These are phyloP conservation scores for Phallus indusiatus DNA, from an alignment of 768 basidiomycete genomes.

Conservation along the genomic window DNA sequence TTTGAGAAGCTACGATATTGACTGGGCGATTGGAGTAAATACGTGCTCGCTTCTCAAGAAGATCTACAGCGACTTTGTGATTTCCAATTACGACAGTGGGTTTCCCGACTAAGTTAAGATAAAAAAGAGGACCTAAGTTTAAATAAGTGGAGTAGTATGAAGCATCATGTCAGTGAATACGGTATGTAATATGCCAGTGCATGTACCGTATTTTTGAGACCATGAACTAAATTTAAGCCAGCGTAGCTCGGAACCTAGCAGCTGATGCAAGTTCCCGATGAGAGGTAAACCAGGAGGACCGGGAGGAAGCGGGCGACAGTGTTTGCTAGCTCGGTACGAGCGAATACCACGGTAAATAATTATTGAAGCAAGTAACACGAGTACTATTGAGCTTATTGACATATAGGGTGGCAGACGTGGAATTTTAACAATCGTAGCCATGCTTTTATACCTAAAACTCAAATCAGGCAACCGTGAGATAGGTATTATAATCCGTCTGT, in stretches of 20 bases:
- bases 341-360: not conserved
- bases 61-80: slow-evolving; percentile 16
- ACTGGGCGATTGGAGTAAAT: slow-evolving; percentile 26
- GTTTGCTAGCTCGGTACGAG: not conserved
- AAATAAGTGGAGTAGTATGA: too few relatives aligned
- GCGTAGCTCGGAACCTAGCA: not conserved
- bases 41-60: slow-evolving; percentile 14
- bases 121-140: slow-evolving; percentile 14
- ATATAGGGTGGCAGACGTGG: too few relatives aligned
- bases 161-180: too few relatives aligned
- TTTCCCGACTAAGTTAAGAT: slow-evolving; percentile 13
- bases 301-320: not conserved
- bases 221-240: not conserved
- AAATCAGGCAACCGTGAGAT: too few relatives aligned
- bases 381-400: too few relatives aligned
- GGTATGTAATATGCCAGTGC: too few relatives aligned
- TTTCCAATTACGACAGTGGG: slow-evolving; percentile 17
- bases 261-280: not conserved
- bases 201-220: not conserved
- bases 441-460: too few relatives aligned
- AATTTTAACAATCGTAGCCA: too few relatives aligned
- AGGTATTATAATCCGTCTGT: too few relatives aligned
- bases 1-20: slow-evolving; percentile 22
- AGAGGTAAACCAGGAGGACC: not conserved
- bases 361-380: too few relatives aligned